Evolutionary conservation across 805 yeast species (phyloP).

Genomic region (Sugiyamaella smithiae): DNA sequence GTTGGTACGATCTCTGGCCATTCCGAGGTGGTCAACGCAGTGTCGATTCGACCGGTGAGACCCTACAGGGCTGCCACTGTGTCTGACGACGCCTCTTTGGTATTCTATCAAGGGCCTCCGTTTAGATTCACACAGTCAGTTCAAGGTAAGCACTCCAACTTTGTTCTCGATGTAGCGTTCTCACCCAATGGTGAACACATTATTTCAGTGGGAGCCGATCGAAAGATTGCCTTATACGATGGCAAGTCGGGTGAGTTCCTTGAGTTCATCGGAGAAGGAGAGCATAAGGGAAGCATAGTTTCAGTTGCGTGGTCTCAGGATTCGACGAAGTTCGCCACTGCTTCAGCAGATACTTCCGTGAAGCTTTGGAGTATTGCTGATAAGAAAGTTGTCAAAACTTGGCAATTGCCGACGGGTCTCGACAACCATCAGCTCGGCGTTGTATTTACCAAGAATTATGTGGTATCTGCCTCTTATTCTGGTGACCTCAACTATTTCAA

Average conservation of each 20-base stretch:
- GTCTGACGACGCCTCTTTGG: conserved; percentile 81
- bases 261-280: conserved; percentile 41
- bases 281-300: conserved; percentile 78
- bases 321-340: conserved; percentile 61
- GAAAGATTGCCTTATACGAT: conserved; percentile 72
- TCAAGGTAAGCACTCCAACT: conserved; percentile 72
- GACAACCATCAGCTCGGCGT: conserved; percentile 80
- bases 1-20: conserved; percentile 96
- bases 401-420: conserved; percentile 48
- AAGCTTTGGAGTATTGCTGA: conserved; percentile 55
- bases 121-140: conserved; percentile 77
- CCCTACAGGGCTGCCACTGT: conserved; percentile 94
- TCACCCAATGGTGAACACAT: conserved; percentile 76
- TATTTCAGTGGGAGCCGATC: conserved; percentile 83
- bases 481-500: conserved; percentile 71
- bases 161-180: conserved; percentile 75
- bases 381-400: conserved; percentile 46
- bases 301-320: conserved; percentile 67
- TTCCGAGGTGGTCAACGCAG: conserved; percentile 76
- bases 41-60: conserved; percentile 76
- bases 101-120: conserved; percentile 89
- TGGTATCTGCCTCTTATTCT: conserved; percentile 64
- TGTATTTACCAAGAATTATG: conserved; percentile 54
- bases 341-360: conserved; percentile 77
- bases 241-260: conserved; percentile 80